Evolutionary conservation across 2,329 filamentous ascomycete species (phyloP).

Genomic region (Fusarium austroafricanum): DNA sequence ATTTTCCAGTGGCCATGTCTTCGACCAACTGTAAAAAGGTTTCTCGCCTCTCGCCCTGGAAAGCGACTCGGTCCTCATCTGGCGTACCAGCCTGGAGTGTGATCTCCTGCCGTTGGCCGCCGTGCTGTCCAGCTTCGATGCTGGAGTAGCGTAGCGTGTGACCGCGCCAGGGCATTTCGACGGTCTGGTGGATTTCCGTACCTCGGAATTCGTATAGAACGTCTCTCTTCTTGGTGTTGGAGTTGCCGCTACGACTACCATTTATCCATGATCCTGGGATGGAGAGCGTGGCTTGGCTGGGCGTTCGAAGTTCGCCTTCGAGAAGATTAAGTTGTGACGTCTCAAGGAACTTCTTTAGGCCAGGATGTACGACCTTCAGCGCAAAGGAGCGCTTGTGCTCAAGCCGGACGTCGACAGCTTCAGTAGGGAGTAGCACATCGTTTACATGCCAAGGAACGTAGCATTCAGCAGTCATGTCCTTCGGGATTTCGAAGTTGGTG

Average conservation of each 20-base stretch:
- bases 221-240: background rate
- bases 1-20: conserved; percentile 47
- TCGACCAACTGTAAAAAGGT: conserved; percentile 47
- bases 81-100: conserved; percentile 50
- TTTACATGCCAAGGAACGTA: conserved; percentile 46
- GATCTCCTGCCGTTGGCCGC: conserved; percentile 64
- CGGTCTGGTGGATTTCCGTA: conserved; percentile 63
- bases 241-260: background rate
- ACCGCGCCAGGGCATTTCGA: conserved; percentile 56
- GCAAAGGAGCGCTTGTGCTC: conserved; percentile 52
- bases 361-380: conserved; percentile 52
- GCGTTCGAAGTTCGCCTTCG: conserved; percentile 56
- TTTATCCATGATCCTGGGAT: conserved; percentile 23
- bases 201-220: conserved; percentile 59
- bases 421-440: conserved; percentile 60
- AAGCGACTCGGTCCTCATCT: background rate
- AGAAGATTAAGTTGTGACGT: conserved; percentile 59
- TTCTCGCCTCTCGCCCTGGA: conserved; percentile 8
- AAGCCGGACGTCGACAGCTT: conserved; percentile 62
- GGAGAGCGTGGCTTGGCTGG: conserved; percentile 41
- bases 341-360: conserved; percentile 57
- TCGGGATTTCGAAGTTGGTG: conserved; percentile 45
- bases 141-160: conserved; percentile 63
- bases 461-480: conserved; percentile 49
- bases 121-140: conserved; percentile 63